A percentile compares a stretch with the other conserved stretches of the same genome.
Evolutionary conservation across 495 filamentous ascomycete genomes (phyloP).

Genomic region (Stereocaulon alpinum): DNA sequence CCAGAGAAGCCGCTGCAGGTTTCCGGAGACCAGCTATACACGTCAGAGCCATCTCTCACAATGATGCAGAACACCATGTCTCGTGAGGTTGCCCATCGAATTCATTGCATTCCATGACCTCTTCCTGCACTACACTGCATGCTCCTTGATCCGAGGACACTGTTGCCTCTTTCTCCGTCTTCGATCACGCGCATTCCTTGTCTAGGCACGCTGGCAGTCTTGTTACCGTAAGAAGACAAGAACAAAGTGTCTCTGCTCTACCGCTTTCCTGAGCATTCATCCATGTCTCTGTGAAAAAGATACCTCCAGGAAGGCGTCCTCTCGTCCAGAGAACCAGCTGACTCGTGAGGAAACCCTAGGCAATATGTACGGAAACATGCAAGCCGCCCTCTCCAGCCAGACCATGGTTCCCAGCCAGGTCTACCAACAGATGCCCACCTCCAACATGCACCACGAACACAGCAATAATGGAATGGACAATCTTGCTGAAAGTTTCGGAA

Average conservation of each 20-base stretch:
- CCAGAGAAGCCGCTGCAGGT: slow-evolving; percentile 1
- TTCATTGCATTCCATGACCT: too few relatives aligned
- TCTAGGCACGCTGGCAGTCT: neutral
- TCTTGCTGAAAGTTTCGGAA: slow-evolving; percentile 17
- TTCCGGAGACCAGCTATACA: slow-evolving; percentile 10
- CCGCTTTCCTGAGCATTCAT: neutral
- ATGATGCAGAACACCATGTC: slow-evolving; percentile 16
- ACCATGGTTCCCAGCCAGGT: slow-evolving; percentile 13
- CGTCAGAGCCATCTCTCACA: slow-evolving; percentile 9
- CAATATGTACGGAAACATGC: slow-evolving; percentile 18
- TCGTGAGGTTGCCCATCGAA: slow-evolving; percentile 11
- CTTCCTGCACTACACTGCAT: neutral
- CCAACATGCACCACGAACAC: slow-evolving; percentile 14
- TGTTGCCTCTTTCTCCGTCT: neutral
- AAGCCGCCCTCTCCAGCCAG: slow-evolving; percentile 13
- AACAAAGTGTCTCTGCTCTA: neutral
- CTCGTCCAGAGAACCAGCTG: neutral
- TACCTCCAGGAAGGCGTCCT: too few relatives aligned
- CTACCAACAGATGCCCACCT: slow-evolving; percentile 7
- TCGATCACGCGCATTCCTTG: neutral
- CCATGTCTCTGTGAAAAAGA: neutral
- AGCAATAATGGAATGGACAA: slow-evolving; percentile 14
- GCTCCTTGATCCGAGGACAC: neutral
- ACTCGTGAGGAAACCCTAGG: slow-evolving; percentile 2
- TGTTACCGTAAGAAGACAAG: neutral